Percentiles rank a stretch among this genome's conserved stretches.
Evolutionary conservation across 176 grass and related monocot genomes (phyloP).

Genomic region (Phragmites australis): DNA sequence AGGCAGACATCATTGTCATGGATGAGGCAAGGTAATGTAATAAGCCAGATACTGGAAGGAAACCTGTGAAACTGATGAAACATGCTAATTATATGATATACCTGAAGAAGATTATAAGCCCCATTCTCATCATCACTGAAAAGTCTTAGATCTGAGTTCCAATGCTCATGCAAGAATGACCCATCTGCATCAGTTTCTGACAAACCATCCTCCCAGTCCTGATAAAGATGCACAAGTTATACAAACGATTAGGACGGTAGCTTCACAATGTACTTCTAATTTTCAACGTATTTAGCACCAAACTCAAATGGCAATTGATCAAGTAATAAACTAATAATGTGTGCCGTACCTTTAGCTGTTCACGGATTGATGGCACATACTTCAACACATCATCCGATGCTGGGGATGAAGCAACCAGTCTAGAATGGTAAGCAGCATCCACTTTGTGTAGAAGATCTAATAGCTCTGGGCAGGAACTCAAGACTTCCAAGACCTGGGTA

Average conservation of each 20-base stretch:
- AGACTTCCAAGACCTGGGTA: conserved; percentile 61
- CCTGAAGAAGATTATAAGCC: conserved; percentile 77
- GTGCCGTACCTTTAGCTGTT: conserved; percentile 63
- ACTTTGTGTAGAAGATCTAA: conserved; percentile 64
- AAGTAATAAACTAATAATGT: conserved; percentile 5
- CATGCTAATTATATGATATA: conserved; percentile 35
- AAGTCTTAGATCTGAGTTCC: conserved; percentile 65
- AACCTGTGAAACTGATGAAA: conserved; percentile 12
- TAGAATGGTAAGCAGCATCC: conserved; percentile 57
- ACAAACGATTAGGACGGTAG: conserved; percentile 1
- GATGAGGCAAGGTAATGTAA: background rate
- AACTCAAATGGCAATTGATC: conserved; percentile 15
- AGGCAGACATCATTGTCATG: no score
- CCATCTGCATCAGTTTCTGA: conserved; percentile 70
- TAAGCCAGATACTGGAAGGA: conserved; percentile 2
- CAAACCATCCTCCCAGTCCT: conserved; percentile 92
- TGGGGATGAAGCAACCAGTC: conserved; percentile 30
- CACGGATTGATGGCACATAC: conserved; percentile 62
- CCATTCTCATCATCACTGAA: conserved; percentile 68
- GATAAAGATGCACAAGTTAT: conserved; percentile 25
- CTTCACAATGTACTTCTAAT: background rate
- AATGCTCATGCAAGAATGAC: conserved; percentile 74
- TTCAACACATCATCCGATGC: conserved; percentile 59
- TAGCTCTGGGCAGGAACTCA: conserved; percentile 57
- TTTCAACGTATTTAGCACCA: background rate